Conservation (phyloP, 768 basidiomycete species). For the Tricholoma sp. region DNA sequence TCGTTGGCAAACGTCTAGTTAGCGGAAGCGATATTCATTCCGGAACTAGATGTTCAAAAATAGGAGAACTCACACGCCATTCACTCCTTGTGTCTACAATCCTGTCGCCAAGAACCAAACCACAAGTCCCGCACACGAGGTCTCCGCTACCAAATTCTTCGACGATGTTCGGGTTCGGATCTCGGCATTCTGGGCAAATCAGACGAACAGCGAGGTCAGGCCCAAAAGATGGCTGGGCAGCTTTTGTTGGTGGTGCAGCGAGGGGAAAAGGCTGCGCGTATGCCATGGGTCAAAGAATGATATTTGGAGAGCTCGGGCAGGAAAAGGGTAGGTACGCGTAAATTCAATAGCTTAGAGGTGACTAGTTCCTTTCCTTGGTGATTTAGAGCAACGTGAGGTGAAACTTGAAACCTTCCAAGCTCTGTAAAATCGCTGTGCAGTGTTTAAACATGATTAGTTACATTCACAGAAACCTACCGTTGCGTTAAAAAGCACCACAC, state of each 20-base stretch:
- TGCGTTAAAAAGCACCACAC: slow-evolving; percentile 3
- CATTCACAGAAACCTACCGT: slow-evolving; percentile 14
- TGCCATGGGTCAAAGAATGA: slow-evolving; percentile 43
- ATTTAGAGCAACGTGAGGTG: neutral
- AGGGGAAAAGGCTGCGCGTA: slow-evolving; percentile 80
- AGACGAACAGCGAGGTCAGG: slow-evolving; percentile 85
- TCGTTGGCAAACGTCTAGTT: slow-evolving; percentile 95
- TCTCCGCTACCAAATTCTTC: slow-evolving; percentile 99
- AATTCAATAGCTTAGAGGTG: neutral
- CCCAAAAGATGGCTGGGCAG: slow-evolving; percentile 55
- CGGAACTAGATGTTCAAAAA: neutral
- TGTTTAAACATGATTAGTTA: slow-evolving; percentile 3
- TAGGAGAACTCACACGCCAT: slow-evolving; percentile 76
- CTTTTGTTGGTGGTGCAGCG: slow-evolving; percentile 52
- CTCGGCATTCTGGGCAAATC: slow-evolving; percentile 93
- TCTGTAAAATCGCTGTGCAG: slow-evolving; percentile 15
- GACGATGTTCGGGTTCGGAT: slow-evolving; percentile 89
- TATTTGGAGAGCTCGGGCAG: slow-evolving; percentile 19
- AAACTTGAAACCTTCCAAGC: slow-evolving; percentile 1
- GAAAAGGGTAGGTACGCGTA: slow-evolving; percentile 5
- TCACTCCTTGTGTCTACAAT: slow-evolving; percentile 98
- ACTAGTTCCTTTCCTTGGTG: slow-evolving; percentile 2
- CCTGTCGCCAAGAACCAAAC: slow-evolving; percentile 91
- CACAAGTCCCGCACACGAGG: slow-evolving; percentile 91
- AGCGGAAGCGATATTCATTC: slow-evolving; percentile 12